Base-by-base conservation (phyloP, 768 basidiomycete genomes). In the Albatrellus ellisii region DNA sequence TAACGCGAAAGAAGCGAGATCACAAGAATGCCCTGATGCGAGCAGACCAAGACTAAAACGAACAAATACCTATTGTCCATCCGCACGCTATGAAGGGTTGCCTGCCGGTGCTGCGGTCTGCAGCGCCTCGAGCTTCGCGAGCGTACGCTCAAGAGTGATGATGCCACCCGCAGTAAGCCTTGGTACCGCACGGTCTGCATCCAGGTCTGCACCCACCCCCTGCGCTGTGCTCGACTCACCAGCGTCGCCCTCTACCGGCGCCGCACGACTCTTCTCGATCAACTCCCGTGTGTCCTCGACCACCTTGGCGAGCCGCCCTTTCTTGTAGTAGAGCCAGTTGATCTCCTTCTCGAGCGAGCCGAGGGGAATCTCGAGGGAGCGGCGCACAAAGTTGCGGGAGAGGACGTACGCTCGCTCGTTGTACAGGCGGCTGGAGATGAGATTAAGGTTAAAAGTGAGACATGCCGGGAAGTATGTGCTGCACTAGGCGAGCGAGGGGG, bases 361-460 rank as follows among this genome's bases (percentile, higher is more conserved):
- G 4, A 77, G 72, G 17, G 88, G 86, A 21, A 79, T 65, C 61
- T 88, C 84, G 22, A 92, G 73, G 10, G 90, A 90, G 14, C 85
- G 79, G n/a, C 82, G 79, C 37, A 92, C 77, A 56, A 94, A 95
- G 6, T 80, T 85, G 24, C 90, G 72, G 9, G 90, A 89, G 29
- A 94, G 69, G 28, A 92, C 86, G 52, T 84, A 92, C 4, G 88
- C 89, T 58, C 91, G 91, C 62, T 95, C 91, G 57, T 71, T 91
- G 64, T 95, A 94, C 10, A 94, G 60, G 33, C 90, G 87, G 53
- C 89, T 91, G 52, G n/a, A 38, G 29, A 42, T 42, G 21, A 18
- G 28, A 32, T 21, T 4, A 6, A 2, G 20, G 14, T 20, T 10
- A 12, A 26, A 8, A 3, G 14, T 10, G n/a, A 34, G 10, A 28